Evolutionary conservation across 257 asterid species (phyloP), one percentile per base, ranked within the genome.

Genomic region (Capsicum rhomboideum): DNA sequence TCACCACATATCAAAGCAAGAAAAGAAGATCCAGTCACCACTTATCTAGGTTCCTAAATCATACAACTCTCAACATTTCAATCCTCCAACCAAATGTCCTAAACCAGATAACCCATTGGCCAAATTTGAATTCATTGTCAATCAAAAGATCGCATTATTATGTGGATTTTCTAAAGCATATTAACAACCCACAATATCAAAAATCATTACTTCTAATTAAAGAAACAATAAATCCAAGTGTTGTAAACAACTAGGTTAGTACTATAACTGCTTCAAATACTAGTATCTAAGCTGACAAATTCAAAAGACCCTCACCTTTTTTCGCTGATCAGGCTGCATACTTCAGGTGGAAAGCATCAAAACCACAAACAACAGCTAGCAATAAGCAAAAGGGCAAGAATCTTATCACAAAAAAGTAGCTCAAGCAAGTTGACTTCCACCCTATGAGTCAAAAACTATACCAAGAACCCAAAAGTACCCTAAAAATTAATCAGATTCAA

Each of bases 251-350:
- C 44, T 14, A 75, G 80, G 61, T 49, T 49, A 75, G 13, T 75
- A 50, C 42, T 23, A 13, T 23, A 23, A 75, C 16, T 83, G 55
- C 78, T 10, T 82, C 66, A 54, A n/a, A n/a, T n/a, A 74, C 46
- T 46, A 23, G 7, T 28, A 74, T n/a, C 61, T 21, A 75, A 75
- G 44, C 23, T 26, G 9, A 63, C 61, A 84, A 23, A 80, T 68
- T 11, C 2, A 74, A 82, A 55, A 63, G 68, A 77, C 23, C 4
- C 34, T 23, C 87, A 93, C 98, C 93, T 94, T 93, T 88, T 93
- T 94, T 20, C 98, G 89, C 86, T 93, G 97, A 93, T 91, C 98
- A 88, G 91, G 82, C 85, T 90, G 98, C 98, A 94, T 94, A 79
- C 89, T 89, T 91, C 88, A 86, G 85, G 90, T 85, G 83, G 83